phyloP scores from a whole-genome alignment of 495 filamentous ascomycete genomes.

The Aspergillus ostianus region DNA sequence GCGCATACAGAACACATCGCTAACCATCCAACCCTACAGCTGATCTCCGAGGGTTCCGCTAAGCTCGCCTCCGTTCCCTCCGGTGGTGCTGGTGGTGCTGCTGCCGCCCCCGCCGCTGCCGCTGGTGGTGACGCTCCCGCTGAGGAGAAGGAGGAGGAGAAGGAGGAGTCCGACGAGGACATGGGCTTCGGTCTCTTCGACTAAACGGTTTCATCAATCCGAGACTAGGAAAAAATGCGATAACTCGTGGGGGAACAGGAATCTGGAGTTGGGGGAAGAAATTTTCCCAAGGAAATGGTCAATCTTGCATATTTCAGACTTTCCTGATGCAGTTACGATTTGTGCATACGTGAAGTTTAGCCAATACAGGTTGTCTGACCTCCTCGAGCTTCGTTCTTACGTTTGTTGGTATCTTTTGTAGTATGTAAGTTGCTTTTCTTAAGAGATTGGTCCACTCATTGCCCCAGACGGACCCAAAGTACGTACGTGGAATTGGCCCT shows the following conservation, averaged over 20 bases:
- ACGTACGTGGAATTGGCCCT: neutral
- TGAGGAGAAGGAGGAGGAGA: constrained; percentile 71
- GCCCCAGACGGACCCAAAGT: neutral
- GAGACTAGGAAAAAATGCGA: constrained; percentile 28
- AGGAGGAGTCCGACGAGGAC: constrained; percentile 97
- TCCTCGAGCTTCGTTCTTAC: constrained; percentile 16
- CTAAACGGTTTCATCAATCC: constrained; percentile 44
- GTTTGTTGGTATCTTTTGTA: neutral
- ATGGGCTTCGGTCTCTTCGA: constrained; percentile 99
- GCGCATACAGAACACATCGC: constrained; percentile 12
- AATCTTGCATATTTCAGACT: constrained; percentile 37
- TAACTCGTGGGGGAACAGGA: constrained; percentile 34
- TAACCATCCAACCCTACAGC: constrained; percentile 48
- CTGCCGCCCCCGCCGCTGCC: constrained; percentile 61
- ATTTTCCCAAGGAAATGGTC: constrained; percentile 27
- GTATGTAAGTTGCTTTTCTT: neutral
- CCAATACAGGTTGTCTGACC: constrained; percentile 44
- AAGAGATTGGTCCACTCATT: neutral
- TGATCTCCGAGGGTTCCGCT: constrained; percentile 83
- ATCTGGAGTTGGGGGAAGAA: constrained; percentile 37
- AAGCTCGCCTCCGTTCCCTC: constrained; percentile 99
- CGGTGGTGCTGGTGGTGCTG: constrained; percentile 74
- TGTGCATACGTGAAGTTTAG: constrained; percentile 41
- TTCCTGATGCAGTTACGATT: constrained; percentile 46
- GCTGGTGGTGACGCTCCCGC: constrained; percentile 66